Evolutionary conservation across 805 yeast species (phyloP), one percentile per base, ranked within the genome.

Genomic region (Ogataea populi-albae): DNA sequence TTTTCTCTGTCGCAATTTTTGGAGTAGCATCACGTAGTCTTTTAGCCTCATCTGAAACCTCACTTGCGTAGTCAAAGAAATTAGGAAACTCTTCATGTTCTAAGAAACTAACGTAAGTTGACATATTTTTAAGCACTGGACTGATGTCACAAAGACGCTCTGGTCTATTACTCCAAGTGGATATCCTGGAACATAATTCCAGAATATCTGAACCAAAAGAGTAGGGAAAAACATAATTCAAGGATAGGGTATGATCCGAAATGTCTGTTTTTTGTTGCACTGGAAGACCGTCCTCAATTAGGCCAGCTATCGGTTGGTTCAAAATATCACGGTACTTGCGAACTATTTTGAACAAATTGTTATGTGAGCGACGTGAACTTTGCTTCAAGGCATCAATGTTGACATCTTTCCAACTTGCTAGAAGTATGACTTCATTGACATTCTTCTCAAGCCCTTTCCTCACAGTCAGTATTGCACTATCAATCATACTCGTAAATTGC

Each of bases 331-430:
- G 75, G 56, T 86, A 93, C 57, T 87, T 87, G 39, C 88, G 73
- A 8, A 91, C 83, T 34, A 85, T 57, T 60, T 88, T 93, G 74
- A 81, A 91, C 35, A 93, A 76, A 49, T 71, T 77, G 45, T 78
- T 77, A 54, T 94, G 98, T 1, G 97, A 88, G 31, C 83, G 76
- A 45, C 87, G 79, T 5, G 98, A 93, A 61, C 96, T 86, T 61
- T 89, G 97, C 49, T 86, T 88, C 51, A 93, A 69, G 0, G 98
- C 96, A 54, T 85, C 94, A 28, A 88, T 77, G 52, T 93, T 94
- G 9, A 88, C 89, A 63, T 93, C 99, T 49, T 89, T 88, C 98
- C 98, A 94, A 52, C 96, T 86, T 1, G 98, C 97, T 11, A 93
- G 68, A 29, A 86, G 63, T 27, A 93, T 87, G 3, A 88, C 81